Evolutionary conservation across 2,329 filamentous ascomycete genomes (phyloP), one percentile per base, ranked within the genome.

Genomic region (Aspergillus sp.): DNA sequence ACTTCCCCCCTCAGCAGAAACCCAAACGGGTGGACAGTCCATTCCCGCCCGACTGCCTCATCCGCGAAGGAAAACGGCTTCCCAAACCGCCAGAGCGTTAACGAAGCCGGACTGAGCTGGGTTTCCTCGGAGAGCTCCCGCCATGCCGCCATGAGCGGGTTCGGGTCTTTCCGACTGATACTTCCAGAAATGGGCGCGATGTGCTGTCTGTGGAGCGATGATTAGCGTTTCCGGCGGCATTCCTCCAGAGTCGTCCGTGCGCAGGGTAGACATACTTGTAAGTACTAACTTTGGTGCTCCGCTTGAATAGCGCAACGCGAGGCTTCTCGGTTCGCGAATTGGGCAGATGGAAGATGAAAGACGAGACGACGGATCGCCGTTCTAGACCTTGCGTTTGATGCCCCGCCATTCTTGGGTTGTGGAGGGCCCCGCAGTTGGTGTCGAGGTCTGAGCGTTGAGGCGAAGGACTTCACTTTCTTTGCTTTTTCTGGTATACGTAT

Each of bases 121-220:
- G 86, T 89, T 68, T 89, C 86, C 67, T 89, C 86, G 5, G 69
- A 65, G 20, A 89, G 75, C 70, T 89, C 86, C 13, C 87, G 80
- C 78, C 82, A 83, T 24, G 87, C 86, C 0, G 86, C 82, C 3
- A 77, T 73, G 5, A 86, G 69, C 0, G 86, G 82, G 20, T 71
- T 79, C 3, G 73, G 57, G 63, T 89, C 86, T 0, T 71, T 67
- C 5, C 73, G 52, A 3, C 88, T 82, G 51, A 89, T 82, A 54
- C 78, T 82, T 39, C 87, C 87, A 0, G 86, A 86, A 17, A 89
- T 82, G 1, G 86, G 83, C 0, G 84, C 86, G 50, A 86, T 80
- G 66, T 82, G 66, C 22, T 85, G 66, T 80, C 80, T 39, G 39
- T 45, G 22, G 44, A 17, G 8, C 1, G 12, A 42, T 39, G 11